These are phyloP conservation scores for Auriculariales sp. DNA, from an alignment of 768 basidiomycete species.

Conservation along the genomic window DNA sequence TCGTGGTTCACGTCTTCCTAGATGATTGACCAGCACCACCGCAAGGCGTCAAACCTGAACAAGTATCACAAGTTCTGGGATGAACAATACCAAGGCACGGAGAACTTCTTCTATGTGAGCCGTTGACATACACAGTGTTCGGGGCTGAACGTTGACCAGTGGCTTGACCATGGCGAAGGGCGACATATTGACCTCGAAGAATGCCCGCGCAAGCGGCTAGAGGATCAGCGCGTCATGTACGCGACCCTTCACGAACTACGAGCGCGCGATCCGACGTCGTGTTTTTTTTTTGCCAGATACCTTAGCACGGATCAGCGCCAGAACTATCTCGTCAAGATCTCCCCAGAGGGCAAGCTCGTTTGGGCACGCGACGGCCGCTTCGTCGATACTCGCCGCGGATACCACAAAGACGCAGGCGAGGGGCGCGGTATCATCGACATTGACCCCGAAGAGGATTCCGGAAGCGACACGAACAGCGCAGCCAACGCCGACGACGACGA, in stretches of 20 bases:
- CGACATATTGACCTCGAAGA: conserved; percentile 40
- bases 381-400: conserved; percentile 44
- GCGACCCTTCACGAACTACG: background rate
- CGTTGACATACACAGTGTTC: too few species aligned
- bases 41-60: background rate
- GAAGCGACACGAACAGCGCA: too few species aligned
- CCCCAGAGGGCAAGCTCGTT: conserved; percentile 33
- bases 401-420: conserved; percentile 47
- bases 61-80: background rate
- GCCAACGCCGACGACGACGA: background rate
- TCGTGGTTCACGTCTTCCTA: too few species aligned
- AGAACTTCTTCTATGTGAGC: conserved; percentile 1
- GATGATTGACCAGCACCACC: background rate
- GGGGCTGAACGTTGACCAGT: background rate
- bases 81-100: background rate
- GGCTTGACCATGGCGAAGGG: conserved; percentile 50
- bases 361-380: conserved; percentile 45
- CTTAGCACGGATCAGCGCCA: conserved; percentile 44
- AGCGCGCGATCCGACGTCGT: background rate
- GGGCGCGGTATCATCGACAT: conserved; percentile 33
- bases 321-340: conserved; percentile 50
- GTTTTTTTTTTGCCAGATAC: conserved; percentile 24
- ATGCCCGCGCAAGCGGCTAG: conserved; percentile 43
- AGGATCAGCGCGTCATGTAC: conserved; percentile 26
- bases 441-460: background rate